phyloP scores from a whole-genome alignment of 345 rosid species.

The Psidium guajava region DNA sequence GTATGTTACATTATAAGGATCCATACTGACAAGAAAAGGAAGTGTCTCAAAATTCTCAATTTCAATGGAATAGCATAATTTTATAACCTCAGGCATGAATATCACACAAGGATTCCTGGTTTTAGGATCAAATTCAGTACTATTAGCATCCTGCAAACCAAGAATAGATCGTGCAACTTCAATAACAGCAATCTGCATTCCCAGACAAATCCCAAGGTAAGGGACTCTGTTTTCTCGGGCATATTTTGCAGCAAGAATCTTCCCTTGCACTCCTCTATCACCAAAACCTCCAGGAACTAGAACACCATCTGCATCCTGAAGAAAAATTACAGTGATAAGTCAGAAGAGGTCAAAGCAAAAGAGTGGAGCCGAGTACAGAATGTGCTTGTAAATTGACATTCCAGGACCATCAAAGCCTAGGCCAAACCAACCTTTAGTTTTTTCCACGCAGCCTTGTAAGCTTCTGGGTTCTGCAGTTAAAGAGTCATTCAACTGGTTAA shows the following conservation, averaged over 20 bases:
- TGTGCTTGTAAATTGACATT: not conserved
- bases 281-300: constrained; percentile 99
- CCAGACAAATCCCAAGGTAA: constrained; percentile 89
- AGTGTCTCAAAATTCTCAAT: not conserved
- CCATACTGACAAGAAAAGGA: not conserved
- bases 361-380: not conserved
- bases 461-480: constrained; percentile 60
- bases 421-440: constrained; percentile 52
- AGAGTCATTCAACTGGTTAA: constrained; percentile 8
- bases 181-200: constrained; percentile 95
- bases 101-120: constrained; percentile 74
- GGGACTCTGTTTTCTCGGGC: constrained; percentile 88
- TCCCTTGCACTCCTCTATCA: constrained; percentile 87
- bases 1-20: not conserved
- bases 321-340: constrained; percentile 2
- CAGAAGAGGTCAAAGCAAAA: not conserved
- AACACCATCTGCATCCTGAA: constrained; percentile 86
- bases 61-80: not conserved
- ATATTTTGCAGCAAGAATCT: constrained; percentile 77
- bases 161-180: constrained; percentile 76
- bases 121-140: constrained; percentile 79
- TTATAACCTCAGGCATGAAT: constrained; percentile 89
- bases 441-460: constrained; percentile 66
- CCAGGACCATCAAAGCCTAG: not conserved
- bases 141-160: constrained; percentile 74